phyloP scores from a whole-genome alignment of 345 rosid species.

The Citrus trifoliata region DNA sequence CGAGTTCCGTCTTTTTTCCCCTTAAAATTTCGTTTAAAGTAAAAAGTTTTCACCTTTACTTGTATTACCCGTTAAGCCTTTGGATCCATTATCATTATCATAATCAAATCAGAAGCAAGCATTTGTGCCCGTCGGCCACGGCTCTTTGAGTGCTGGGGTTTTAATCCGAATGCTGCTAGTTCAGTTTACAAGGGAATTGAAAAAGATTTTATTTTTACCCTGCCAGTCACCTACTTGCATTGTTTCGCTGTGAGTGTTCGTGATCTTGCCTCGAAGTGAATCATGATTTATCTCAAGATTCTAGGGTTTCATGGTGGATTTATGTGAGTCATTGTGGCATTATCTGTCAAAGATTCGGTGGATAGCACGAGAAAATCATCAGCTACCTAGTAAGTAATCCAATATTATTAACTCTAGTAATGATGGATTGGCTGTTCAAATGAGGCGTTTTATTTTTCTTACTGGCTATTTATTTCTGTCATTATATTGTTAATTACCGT shows the following conservation, averaged over 20 bases:
- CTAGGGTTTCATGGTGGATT: constrained; percentile 17
- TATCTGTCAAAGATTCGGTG: not conserved
- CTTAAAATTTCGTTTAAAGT: not conserved
- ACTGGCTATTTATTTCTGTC: not conserved
- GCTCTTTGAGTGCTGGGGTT: not conserved
- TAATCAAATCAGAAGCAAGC: not conserved
- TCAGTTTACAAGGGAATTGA: not conserved
- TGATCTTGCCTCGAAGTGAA: not conserved
- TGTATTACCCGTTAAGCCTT: not conserved
- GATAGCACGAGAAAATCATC: not conserved
- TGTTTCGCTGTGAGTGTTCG: not conserved
- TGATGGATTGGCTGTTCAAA: constrained; percentile 10
- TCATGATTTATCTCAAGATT: constrained; percentile 42
- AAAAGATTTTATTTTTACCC: not conserved
- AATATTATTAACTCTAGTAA: constrained; percentile 7
- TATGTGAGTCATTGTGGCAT: not conserved
- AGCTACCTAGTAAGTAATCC: constrained; percentile 13
- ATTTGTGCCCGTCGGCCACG: not conserved
- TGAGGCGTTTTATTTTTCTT: not conserved
- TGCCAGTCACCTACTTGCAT: not conserved
- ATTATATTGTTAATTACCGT: constrained; percentile 6
- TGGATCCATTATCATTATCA: constrained; percentile 2
- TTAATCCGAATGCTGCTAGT: constrained; percentile 1
- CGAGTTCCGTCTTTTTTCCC: not conserved
- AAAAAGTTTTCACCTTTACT: not conserved